Conservation (phyloP, 495 filamentous ascomycete genomes). For the Talaromyces trachyspermus region DNA sequence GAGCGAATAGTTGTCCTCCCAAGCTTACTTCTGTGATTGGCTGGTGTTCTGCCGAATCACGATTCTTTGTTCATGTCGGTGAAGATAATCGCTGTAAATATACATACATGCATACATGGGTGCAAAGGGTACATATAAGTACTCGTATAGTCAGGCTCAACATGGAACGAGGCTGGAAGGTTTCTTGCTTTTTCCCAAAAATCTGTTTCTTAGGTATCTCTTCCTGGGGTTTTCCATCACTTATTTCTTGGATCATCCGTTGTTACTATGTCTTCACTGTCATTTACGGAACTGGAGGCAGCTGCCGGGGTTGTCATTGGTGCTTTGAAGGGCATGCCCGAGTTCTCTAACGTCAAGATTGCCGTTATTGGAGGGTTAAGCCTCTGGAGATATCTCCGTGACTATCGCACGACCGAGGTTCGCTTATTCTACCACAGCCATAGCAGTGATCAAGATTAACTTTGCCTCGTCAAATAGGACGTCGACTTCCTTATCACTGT, state of each 20-base stretch:
- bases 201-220: slow-evolving; percentile 1
- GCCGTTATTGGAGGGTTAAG: slow-evolving; percentile 9
- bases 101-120: no score
- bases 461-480: background rate
- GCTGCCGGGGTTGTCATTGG: slow-evolving; percentile 5
- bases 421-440: background rate
- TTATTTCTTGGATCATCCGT: background rate
- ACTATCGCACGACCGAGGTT: slow-evolving; percentile 8
- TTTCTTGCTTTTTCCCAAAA: background rate
- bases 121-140: no score
- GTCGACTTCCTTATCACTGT: slow-evolving; percentile 9
- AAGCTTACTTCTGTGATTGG: no score
- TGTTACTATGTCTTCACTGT: slow-evolving; percentile 5
- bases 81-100: no score
- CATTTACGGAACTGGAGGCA: slow-evolving; percentile 7
- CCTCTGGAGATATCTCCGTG: slow-evolving; percentile 7
- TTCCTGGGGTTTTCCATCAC: background rate
- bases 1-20: no score
- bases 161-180: no score
- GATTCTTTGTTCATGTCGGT: no score
- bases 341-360: slow-evolving; percentile 8
- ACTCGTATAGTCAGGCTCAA: no score
- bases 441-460: background rate
- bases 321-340: slow-evolving; percentile 5
- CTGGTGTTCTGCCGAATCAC: no score